Evolutionary conservation across 2,329 filamentous ascomycete species (phyloP).

Genomic region (Calonectria hawksworthii): DNA sequence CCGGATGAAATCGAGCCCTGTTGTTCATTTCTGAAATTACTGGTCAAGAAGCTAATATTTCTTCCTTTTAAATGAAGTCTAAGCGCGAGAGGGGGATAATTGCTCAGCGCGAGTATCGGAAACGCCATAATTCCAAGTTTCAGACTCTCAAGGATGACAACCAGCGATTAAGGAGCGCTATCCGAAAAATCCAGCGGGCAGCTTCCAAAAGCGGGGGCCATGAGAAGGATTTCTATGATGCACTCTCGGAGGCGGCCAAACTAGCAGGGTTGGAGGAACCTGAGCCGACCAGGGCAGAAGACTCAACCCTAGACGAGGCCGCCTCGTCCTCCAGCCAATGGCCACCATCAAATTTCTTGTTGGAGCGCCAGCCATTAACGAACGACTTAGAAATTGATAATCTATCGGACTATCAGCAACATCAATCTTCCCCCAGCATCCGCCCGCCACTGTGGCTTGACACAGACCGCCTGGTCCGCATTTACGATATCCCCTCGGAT

Average conservation of each 20-base stretch:
- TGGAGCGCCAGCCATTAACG: not conserved
- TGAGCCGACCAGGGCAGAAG: not conserved
- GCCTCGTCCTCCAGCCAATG: not conserved
- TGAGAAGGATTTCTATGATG: constrained; percentile 32
- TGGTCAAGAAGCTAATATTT: not conserved
- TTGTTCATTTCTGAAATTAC: not conserved
- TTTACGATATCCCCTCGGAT: constrained; percentile 40
- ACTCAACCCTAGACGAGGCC: not conserved
- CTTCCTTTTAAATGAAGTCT: constrained; percentile 30
- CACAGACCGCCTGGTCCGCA: constrained; percentile 40
- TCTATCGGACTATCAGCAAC: not conserved
- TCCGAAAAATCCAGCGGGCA: constrained; percentile 34
- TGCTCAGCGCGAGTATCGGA: constrained; percentile 45
- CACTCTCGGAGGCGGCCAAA: constrained; percentile 32
- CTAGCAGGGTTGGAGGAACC: constrained; percentile 20
- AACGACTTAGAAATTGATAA: not conserved
- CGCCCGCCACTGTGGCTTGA: constrained; percentile 38
- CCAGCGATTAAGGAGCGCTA: constrained; percentile 38
- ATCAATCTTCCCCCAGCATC: not conserved
- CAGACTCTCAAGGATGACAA: constrained; percentile 45
- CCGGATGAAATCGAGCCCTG: not conserved
- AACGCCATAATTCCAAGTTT: constrained; percentile 43
- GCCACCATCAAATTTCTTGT: not conserved
- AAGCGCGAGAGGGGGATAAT: constrained; percentile 44
- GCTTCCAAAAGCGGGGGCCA: constrained; percentile 26